Evolutionary conservation across 257 asterid species (phyloP).

Genomic region (Echium plantagineum): DNA sequence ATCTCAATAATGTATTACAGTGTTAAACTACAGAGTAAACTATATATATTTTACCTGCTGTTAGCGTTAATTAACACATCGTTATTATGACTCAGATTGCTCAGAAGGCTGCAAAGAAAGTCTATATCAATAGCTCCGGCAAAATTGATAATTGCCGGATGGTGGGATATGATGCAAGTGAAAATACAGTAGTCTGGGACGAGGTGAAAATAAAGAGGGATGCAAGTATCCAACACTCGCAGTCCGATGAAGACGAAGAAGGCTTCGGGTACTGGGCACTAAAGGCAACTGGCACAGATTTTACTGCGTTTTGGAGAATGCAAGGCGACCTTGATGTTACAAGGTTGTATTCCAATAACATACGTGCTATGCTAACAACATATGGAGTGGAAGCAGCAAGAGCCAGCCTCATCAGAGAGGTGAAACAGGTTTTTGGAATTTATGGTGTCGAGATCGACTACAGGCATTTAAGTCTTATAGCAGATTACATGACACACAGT

Average conservation of each 20-base stretch:
- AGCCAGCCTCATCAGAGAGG: conserved; percentile 65
- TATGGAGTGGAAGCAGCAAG: conserved; percentile 96
- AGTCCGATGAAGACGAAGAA: conserved; percentile 17
- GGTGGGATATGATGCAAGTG: conserved; percentile 72
- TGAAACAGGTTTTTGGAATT: conserved; percentile 70
- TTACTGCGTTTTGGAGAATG: conserved; percentile 66
- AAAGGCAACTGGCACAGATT: conserved; percentile 78
- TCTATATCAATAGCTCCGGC: conserved; percentile 51
- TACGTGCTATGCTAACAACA: conserved; percentile 51
- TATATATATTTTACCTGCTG: too few species aligned
- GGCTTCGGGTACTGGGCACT: conserved; percentile 56
- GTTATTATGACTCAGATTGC: conserved; percentile 43
- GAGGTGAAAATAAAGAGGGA: conserved; percentile 27
- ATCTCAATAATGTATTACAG: conserved; percentile 2
- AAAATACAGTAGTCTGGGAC: conserved; percentile 78
- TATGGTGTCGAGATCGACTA: conserved; percentile 85
- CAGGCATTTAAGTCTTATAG: conserved; percentile 77
- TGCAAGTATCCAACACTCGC: conserved; percentile 10
- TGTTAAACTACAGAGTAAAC: neutral
- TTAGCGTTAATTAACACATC: neutral
- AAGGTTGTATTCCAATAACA: conserved; percentile 65
- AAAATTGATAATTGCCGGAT: conserved; percentile 63
- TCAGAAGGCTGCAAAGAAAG: conserved; percentile 70
- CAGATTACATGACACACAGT: conserved; percentile 76
- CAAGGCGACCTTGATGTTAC: conserved; percentile 53